Base-by-base conservation (phyloP, 208 protist genomes). In the Naegleria gruberi region DNA sequence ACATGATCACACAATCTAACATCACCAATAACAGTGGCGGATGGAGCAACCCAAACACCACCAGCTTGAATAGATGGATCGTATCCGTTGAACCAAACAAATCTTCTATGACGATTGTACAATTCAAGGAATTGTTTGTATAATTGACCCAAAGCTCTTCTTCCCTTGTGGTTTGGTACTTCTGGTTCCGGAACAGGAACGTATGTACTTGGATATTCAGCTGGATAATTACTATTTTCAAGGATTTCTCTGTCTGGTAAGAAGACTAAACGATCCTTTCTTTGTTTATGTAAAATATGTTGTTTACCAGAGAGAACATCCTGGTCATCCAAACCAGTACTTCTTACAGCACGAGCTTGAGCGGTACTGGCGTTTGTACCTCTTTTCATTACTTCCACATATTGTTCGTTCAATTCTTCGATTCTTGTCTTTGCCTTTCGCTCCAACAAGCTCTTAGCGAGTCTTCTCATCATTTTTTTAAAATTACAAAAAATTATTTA, bases 1-100 rank as follows among this genome's bases (percentile, higher is more conserved):
- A 94, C 92, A 89, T 97, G 93, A 92, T 96, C 94, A 19, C 95
- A 95, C 77, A 98, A 93, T 7, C 93, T 92, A 6, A 97, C 95
- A 87, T 97, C 96, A 45, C 96, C 96, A 44, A 93, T 92, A 17
- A 98, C 92, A 90, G 92, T 96, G 7, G 95, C 95, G 82, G 89
- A 96, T 45, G 96, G 96, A 15, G 96, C 96, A 82, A 98, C 94
- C 46, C 45, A 89, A 0, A 17, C 7, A 41, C 85, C 85, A 41
- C 17, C 19, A n/a, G 19, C 6, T 65, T 65, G 51, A 65, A 65
- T 23, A 23, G 51, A 65, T 86, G 82, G 82, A 19, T 87, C 82
- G 15, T 26, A 30, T 34, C 43, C 10, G n/a, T 87, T 55, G 26
- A 87, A 87, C 82, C 82, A 87, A 34, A 87, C 82, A 41, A 55